Base-by-base conservation (phyloP, 495 filamentous ascomycete genomes). In the Hypoxylon crocopeplum region DNA sequence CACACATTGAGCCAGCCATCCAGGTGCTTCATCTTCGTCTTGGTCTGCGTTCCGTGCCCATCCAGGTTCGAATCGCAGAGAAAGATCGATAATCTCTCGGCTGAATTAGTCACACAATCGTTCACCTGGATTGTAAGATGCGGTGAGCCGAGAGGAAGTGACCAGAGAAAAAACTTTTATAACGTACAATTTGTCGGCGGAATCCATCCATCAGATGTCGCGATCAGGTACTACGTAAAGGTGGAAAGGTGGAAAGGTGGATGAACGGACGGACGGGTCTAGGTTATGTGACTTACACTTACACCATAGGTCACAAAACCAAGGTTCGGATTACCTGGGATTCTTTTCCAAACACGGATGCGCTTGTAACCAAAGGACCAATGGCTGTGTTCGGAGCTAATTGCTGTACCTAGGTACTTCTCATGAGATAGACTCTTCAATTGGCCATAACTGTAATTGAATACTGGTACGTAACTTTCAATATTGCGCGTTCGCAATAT, bases 161-260 rank as follows among this genome's bases (percentile, higher is more conserved):
- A 54, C 24, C 16, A 10, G 33, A 25, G 20, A 46, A 36, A 36
- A 51, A 51, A 40, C 17, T 33, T 34, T 41, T 51, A 27, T 32
- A 39, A 47, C 21, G 48, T 56, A 33, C n/a, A n/a, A n/a, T 32
- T 21, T 8, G 17, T 62, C 59, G 51, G 59, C 59, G 51, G 56
- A 62, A 62, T 55, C 32, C 30, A 49, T 56, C 51, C 46, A 38
- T 47, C 46, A 56, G 17, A 62, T 62, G 59, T 56, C 59, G 51
- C 59, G 59, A 62, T 62, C 51, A 45, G 24, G 33, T 46, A 48
- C 57, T 49, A 48, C 37, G 51, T 36, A 42, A 19, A 8, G n/a
- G n/a, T n/a, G n/a, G n/a, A n/a, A n/a, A n/a, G n/a, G n/a, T n/a
- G n/a, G n/a, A n/a, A n/a, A n/a, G n/a, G n/a, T n/a, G n/a, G n/a